Base-by-base conservation (phyloP, 2,329 filamentous ascomycete genomes). In the Venturia nashicola region DNA sequence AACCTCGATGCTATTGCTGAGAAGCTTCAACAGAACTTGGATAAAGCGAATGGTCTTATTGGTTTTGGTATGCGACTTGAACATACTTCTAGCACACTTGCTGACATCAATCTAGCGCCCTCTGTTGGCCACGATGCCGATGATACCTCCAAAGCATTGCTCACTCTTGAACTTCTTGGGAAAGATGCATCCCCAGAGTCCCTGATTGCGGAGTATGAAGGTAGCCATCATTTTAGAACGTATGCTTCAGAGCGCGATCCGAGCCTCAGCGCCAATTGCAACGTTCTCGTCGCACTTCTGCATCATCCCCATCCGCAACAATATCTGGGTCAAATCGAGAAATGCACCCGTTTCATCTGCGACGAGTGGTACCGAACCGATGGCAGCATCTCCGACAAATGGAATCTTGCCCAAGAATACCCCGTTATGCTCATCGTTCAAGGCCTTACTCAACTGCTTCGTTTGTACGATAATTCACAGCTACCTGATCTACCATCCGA, bases 191-290 rank as follows among this genome's bases (percentile, higher is more conserved):
- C 67, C n/a, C 64, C 68, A 2, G 67, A 65, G 43, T 59, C 63
- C 18, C 65, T 72, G 64, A 65, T 73, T 20, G 54, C 67, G 1
- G 63, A 65, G 20, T 74, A 72, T 51, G 72, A 73, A 65, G 63
- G 66, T 1, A 65, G 69, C 2, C 61, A 61, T 9, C 71, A 73
- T 64, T 74, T 73, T 61, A 66, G 64, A 20, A 73, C 71, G 1
- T 74, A 72, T 51, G 61, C 67, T 1, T 54, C 62, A 7, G 72
- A 73, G 65, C 65, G 71, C 32, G 66, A 74, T 63, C 66, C 70
- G 1, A 74, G 72, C 46, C 67, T 71, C 16, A 71, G 66, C 1
- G 70, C 71, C 4, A 74, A 74, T 65, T 71, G 69, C 62, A 72
- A 73, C 65, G 70, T 69, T 12, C 65, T 74, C 4, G 27, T 71